Percentiles rank a stretch among this genome's conserved stretches.
Conservation (phyloP, 1,284 basidiomycete species). For the Trametes polyzona region DNA sequence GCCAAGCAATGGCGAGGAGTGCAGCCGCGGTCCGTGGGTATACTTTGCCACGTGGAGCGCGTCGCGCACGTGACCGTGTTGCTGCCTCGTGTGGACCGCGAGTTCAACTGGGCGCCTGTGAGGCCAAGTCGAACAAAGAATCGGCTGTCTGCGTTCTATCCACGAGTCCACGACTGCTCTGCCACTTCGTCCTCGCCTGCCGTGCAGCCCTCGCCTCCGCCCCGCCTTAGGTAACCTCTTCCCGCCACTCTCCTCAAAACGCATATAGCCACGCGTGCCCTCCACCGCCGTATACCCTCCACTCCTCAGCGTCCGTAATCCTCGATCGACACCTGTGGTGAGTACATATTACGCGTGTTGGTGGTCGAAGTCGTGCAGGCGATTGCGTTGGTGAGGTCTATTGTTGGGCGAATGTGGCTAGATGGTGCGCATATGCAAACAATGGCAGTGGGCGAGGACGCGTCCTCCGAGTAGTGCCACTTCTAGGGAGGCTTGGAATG, state of each 20-base stretch:
- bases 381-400: neutral
- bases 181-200: neutral
- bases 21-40: neutral
- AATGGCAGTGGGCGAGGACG: too few species aligned
- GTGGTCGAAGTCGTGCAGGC: neutral
- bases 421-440: too few species aligned
- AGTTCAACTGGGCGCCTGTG: conserved; percentile 13
- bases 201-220: neutral
- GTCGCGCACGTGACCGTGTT: conserved; percentile 25
- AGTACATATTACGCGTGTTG: neutral
- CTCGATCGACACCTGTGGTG: neutral
- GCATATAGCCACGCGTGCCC: neutral
- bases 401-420: neutral
- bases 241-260: neutral
- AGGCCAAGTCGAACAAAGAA: conserved; percentile 9
- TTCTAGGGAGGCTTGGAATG: too few species aligned
- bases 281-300: neutral
- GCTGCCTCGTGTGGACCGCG: conserved; percentile 25
- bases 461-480: too few species aligned
- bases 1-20: neutral
- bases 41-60: conserved; percentile 9
- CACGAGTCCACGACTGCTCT: neutral
- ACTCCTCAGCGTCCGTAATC: neutral
- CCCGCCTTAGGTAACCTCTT: neutral
- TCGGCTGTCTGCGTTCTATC: neutral